Conservation (phyloP, 2,329 filamentous ascomycete species). For the Knufia fluminis region DNA sequence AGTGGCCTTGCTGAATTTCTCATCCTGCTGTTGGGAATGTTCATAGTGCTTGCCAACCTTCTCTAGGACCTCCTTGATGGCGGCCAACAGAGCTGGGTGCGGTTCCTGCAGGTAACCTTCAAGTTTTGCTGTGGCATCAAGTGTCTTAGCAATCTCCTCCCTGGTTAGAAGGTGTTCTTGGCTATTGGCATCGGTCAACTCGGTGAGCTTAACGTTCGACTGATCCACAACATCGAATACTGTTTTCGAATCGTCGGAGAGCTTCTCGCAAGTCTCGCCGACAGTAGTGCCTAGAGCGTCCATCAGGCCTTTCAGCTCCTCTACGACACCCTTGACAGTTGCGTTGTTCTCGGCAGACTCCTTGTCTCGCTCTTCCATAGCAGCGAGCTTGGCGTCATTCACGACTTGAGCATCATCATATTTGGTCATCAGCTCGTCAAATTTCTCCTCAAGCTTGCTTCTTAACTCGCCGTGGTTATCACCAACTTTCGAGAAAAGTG, state of each 20-base stretch:
- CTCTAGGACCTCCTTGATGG: constrained; percentile 74
- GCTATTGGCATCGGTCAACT: constrained; percentile 60
- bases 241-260: constrained; percentile 77
- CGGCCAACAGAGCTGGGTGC: constrained; percentile 79
- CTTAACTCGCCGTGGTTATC: constrained; percentile 48
- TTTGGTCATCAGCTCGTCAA: constrained; percentile 71
- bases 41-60: constrained; percentile 82
- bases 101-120: constrained; percentile 72
- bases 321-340: constrained; percentile 67
- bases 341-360: constrained; percentile 65
- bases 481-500: constrained; percentile 50
- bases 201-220: constrained; percentile 64
- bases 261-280: constrained; percentile 74
- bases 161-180: constrained; percentile 74
- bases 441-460: constrained; percentile 62
- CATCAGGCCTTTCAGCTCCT: constrained; percentile 78
- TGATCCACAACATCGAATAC: constrained; percentile 78
- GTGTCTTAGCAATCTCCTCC: constrained; percentile 66
- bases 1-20: constrained; percentile 64
- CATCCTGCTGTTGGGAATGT: constrained; percentile 81
- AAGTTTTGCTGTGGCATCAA: constrained; percentile 63
- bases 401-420: constrained; percentile 75
- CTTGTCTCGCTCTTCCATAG: constrained; percentile 62
- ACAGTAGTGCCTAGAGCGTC: constrained; percentile 75
- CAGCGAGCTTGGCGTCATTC: constrained; percentile 63